Evolutionary conservation across 768 basidiomycete species (phyloP), one percentile per base, ranked within the genome.

Genomic region (Tephrocybe sp.): DNA sequence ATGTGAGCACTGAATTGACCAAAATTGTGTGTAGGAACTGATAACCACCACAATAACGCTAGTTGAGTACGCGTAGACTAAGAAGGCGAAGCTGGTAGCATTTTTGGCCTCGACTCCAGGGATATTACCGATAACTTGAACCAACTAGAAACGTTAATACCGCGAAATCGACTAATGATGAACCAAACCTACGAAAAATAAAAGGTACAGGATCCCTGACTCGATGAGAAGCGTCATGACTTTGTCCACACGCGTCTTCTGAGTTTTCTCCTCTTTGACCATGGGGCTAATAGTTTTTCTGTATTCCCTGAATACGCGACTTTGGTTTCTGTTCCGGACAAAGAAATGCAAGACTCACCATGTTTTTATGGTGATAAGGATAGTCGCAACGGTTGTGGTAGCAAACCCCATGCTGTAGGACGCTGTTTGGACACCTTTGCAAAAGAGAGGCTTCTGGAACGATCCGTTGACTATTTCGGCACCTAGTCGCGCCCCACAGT

Each of bases 401-500:
- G 41, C 47, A 18, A 49, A 49, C 3, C 21, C 19, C 39, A 42
- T 34, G 30, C 39, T 36, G 16, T 49, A 42, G 4, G 43, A 44
- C 13, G 22, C 33, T 7, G 48, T 49, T 19, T 49, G 49, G 12
- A 50, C 43, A 33, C 36, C 36, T 23, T 50, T 50, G 25, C 49
- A 50, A 22, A 50, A 45, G 12, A 45, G 25, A 19, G 42, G 50
- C 21, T 45, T 45, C 15, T 51, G 50, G 21, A 51, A 51, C 10
- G 42, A 45, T 8, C 50, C 50, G 22, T 45, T 21, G 12, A 45
- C 43, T 16, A 51, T 51, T 18, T 51, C 43, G n/a, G 50, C 36
- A n/a, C 50, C 50, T 2, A 45, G 43, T 37, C 27, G 36, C 5
- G 44, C 43, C 6, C 37, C 50, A 18, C 50, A 51, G 22, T 51